Conservation (phyloP, 2,329 filamentous ascomycete species). For the Capronia americana region DNA sequence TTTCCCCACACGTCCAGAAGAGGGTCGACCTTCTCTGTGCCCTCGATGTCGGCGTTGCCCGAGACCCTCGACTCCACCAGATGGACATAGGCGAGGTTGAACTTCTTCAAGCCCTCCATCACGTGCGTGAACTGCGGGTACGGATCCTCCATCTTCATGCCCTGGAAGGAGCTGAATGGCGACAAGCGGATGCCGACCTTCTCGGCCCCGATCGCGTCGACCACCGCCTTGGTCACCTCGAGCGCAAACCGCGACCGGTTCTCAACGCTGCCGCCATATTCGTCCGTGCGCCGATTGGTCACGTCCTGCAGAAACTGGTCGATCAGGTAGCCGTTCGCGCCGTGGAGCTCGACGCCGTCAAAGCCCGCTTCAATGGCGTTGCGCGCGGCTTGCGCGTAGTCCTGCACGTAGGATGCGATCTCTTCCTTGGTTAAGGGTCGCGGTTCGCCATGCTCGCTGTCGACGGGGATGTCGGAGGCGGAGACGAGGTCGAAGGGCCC, state of each 20-base stretch:
- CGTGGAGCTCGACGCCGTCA: conserved; percentile 23
- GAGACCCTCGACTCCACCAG: conserved; percentile 60
- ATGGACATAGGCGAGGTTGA: conserved; percentile 65
- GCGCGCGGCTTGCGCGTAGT: conserved; percentile 54
- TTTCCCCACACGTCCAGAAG: conserved; percentile 53
- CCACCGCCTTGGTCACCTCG: conserved; percentile 51
- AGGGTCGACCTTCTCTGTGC: conserved; percentile 39
- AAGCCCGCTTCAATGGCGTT: conserved; percentile 55
- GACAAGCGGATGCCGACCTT: conserved; percentile 57
- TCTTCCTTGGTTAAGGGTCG: conserved; percentile 48
- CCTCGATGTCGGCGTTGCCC: conserved; percentile 46
- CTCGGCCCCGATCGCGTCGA: conserved; percentile 42
- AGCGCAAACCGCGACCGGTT: conserved; percentile 62
- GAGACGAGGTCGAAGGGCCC: conserved; percentile 41
- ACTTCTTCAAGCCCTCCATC: conserved; percentile 55
- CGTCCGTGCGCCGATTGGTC: conserved; percentile 58
- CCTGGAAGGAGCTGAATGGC: conserved; percentile 50
- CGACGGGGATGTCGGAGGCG: conserved; percentile 12
- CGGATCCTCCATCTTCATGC: conserved; percentile 65
- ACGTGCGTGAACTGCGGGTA: conserved; percentile 66
- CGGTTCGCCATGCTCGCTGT: conserved; percentile 34
- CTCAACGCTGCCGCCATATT: conserved; percentile 59
- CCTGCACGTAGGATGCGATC: conserved; percentile 51
- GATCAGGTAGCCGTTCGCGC: conserved; percentile 56
- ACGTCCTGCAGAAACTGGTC: conserved; percentile 61